A percentile compares a stretch with the other conserved stretches of the same genome.
phyloP scores from a whole-genome alignment of 1,284 basidiomycete species.

The Naganishia liquefaciens region DNA sequence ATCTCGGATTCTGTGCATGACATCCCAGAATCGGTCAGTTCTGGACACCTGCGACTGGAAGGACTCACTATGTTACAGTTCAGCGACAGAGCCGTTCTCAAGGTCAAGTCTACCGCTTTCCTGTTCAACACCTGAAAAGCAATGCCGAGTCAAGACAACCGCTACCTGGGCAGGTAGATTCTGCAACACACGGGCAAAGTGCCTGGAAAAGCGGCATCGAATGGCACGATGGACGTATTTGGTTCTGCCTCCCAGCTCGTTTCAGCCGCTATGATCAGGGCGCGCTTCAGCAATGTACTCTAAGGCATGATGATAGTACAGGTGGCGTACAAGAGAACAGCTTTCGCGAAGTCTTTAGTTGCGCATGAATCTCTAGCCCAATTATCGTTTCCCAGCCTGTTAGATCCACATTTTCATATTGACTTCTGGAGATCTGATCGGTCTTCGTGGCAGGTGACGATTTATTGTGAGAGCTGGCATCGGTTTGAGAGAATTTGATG shows the following conservation, averaged over 20 bases:
- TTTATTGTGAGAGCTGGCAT: not conserved
- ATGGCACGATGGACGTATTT: conserved; percentile 76
- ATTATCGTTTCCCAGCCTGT: conserved; percentile 79
- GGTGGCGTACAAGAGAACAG: conserved; percentile 78
- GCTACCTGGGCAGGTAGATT: not conserved
- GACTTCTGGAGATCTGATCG: too few relatives aligned
- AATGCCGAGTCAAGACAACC: not conserved
- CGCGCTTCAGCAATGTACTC: conserved; percentile 3
- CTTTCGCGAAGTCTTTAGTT: conserved; percentile 82
- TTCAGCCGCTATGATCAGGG: conserved; percentile 38
- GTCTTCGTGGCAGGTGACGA: not conserved
- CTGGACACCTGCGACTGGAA: not conserved
- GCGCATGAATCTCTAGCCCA: conserved; percentile 94
- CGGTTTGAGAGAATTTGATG: not conserved
- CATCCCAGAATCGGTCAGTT: not conserved
- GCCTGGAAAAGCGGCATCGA: conserved; percentile 91
- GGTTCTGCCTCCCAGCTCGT: conserved; percentile 62
- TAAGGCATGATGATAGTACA: conserved; percentile 14
- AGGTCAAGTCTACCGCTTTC: conserved; percentile 75
- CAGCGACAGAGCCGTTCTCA: conserved; percentile 80
- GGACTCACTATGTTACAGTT: conserved; percentile 62
- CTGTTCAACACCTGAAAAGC: conserved; percentile 67
- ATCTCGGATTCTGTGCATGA: conserved; percentile 60
- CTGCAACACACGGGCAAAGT: conserved; percentile 72
- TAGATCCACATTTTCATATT: conserved; percentile 16